A percentile compares a stretch with the other conserved stretches of the same genome.
Evolutionary conservation across 441 rosid species (phyloP).

Genomic region (Eruca vesicaria): DNA sequence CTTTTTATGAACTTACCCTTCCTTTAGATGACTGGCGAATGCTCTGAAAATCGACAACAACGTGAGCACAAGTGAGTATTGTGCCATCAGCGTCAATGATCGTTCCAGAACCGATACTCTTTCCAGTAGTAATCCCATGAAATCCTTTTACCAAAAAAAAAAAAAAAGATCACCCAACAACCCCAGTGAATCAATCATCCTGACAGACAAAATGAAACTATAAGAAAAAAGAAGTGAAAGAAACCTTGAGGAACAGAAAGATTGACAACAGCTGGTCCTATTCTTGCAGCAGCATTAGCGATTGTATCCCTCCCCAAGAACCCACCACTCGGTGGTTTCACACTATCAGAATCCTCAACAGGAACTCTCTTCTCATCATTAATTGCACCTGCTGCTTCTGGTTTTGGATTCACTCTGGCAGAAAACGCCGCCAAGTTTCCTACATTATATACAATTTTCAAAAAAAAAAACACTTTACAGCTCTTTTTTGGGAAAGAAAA

Average conservation of each 20-base stretch:
- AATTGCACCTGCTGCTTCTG: constrained; percentile 27
- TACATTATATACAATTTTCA: constrained; percentile 8
- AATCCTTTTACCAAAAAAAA: constrained; percentile 34
- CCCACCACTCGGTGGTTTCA: constrained; percentile 46
- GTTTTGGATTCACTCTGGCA: constrained; percentile 42
- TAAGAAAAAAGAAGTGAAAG: constrained; percentile 24
- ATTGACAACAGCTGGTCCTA: constrained; percentile 90
- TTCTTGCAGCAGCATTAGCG: constrained; percentile 83
- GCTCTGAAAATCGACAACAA: constrained; percentile 61
- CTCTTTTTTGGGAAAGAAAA: neutral
- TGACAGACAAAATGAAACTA: neutral
- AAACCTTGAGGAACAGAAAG: constrained; percentile 69
- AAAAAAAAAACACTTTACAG: neutral
- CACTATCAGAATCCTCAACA: constrained; percentile 40
- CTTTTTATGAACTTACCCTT: constrained; percentile 43
- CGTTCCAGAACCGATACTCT: constrained; percentile 79
- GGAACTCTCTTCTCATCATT: constrained; percentile 31
- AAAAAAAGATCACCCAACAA: neutral
- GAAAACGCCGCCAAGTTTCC: constrained; percentile 42
- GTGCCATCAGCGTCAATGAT: constrained; percentile 78
- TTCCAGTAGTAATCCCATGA: constrained; percentile 52
- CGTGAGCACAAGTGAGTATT: constrained; percentile 88
- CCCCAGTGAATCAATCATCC: neutral
- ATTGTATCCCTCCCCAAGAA: constrained; percentile 74
- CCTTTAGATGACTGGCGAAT: constrained; percentile 51